Evolutionary conservation across 2,329 filamentous ascomycete species (phyloP).

Genomic region (Tympanopsis confertula): DNA sequence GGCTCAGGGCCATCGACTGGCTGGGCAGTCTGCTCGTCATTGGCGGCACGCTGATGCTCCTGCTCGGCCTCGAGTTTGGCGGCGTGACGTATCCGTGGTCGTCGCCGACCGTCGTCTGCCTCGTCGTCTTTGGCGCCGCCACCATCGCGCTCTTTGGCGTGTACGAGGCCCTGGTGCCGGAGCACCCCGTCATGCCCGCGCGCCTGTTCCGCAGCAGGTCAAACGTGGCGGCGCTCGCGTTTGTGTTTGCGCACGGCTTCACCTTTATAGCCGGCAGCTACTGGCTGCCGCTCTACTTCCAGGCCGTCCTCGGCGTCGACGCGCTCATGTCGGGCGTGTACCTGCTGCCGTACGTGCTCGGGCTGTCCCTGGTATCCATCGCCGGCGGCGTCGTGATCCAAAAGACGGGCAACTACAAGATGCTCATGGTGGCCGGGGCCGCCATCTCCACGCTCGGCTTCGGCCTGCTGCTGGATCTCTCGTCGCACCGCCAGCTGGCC

Average conservation of each 20-base stretch:
- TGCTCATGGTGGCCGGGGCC: constrained; percentile 29
- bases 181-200: constrained; percentile 45
- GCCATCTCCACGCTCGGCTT: constrained; percentile 33
- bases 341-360: constrained; percentile 35
- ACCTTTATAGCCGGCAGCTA: constrained; percentile 45
- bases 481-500: constrained; percentile 23
- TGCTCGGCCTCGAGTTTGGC: constrained; percentile 47
- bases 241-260: constrained; percentile 16
- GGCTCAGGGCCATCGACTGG: constrained; percentile 36
- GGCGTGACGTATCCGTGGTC: constrained; percentile 37
- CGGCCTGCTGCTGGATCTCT: constrained; percentile 30
- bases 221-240: constrained; percentile 33
- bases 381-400: constrained; percentile 9
- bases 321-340: constrained; percentile 36
- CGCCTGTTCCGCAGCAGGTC: constrained; percentile 34
- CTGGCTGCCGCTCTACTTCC: constrained; percentile 50
- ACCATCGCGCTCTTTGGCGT: constrained; percentile 30
- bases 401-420: constrained; percentile 33
- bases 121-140: constrained; percentile 35
- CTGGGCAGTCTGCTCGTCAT: constrained; percentile 40
- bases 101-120: constrained; percentile 34
- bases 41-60: constrained; percentile 40
- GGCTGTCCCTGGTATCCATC: constrained; percentile 17
- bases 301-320: constrained; percentile 37
- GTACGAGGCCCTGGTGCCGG: constrained; percentile 39